These are phyloP conservation scores for Fusarium siculi DNA, from an alignment of 2,329 filamentous ascomycete species.

Conservation along the genomic window DNA sequence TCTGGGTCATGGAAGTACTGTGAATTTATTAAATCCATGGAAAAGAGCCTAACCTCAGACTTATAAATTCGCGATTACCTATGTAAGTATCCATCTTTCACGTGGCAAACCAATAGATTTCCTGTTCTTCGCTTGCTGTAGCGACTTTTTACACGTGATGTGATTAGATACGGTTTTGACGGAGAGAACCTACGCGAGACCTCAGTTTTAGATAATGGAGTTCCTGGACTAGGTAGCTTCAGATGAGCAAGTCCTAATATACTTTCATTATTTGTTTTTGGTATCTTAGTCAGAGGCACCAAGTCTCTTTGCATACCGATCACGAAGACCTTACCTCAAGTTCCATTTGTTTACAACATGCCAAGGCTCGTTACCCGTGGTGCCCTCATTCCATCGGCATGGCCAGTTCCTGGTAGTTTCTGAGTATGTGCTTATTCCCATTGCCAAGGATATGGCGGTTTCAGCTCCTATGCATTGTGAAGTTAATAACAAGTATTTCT, in stretches of 20 bases:
- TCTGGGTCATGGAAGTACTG: neutral
- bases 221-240: neutral
- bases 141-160: neutral
- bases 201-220: neutral
- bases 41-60: neutral
- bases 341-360: neutral
- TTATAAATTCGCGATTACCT: neutral
- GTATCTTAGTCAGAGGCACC: neutral
- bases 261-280: neutral
- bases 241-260: neutral
- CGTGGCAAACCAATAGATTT: conserved; percentile 1
- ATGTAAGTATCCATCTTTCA: neutral
- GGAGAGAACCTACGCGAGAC: neutral
- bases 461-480: conserved; percentile 1
- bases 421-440: neutral
- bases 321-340: neutral
- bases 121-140: neutral
- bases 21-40: neutral
- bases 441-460: conserved; percentile 10
- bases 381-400: conserved; percentile 23
- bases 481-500: conserved; percentile 5
- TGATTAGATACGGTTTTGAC: neutral
- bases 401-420: conserved; percentile 7
- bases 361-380: conserved; percentile 9
- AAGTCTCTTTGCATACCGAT: neutral